Evolutionary conservation across 176 grass and related monocot species (phyloP), one percentile per base, ranked within the genome.

Genomic region (Tuctoria greenei): DNA sequence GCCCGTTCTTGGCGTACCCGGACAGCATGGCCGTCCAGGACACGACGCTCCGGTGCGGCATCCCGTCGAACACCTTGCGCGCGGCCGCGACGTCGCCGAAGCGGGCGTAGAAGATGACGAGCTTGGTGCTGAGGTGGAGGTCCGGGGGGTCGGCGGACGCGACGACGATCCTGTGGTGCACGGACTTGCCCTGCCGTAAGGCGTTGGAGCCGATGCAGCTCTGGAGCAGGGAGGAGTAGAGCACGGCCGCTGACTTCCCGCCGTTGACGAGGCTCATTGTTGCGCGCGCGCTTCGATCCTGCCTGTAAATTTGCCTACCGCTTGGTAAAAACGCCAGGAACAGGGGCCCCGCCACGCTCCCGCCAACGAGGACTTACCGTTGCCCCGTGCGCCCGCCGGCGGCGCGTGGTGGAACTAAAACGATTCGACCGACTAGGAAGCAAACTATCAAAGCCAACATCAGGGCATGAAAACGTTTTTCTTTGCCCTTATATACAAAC

Each of bases 21-120:
- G 90, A 97, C 46, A 97, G 69, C 90, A 90, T 88, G 34, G 87
- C 85, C 17, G 87, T 97, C 93, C 90, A 93, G 7, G 93, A 86
- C 61, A 97, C 90, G 46, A 93, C 61, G 67, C 79, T 90, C 66
- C 87, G 24, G 13, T 86, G 43, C 67, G 64, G 85, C 93, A 93
- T 97, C 57, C 59, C 73, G 67, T 93, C 90, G 77, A 97, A 88
- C 79, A 97, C 36, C 49, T 2, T 66, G 34, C 87, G 79, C 14
- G 88, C 88, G 17, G 73, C 0, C 17, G 42, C 25, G 31, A 51
- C 43, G 44, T 96, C 84, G 7, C 82, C 72, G 62, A 76, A 78
- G 71, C 74, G 82, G 7, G 28, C 64, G n/a, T 86, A 92, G 76
- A 86, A 92, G 14, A 88, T 81, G 34, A 92, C 10, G 75, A 92